phyloP scores from a whole-genome alignment of 176 grass and related monocot species.

The Oryza brachyantha region DNA sequence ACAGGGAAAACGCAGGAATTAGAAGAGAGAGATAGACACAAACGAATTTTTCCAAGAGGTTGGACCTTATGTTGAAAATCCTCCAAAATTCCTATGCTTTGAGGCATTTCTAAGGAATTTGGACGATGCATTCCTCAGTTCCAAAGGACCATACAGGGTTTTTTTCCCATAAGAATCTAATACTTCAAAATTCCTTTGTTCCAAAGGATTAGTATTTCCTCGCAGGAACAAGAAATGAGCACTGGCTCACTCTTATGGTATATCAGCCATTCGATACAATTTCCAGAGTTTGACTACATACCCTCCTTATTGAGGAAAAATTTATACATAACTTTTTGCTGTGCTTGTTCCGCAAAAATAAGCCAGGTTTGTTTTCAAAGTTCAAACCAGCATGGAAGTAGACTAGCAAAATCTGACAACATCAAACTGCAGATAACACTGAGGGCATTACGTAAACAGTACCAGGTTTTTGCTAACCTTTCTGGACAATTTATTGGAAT shows the following conservation, averaged over 20 bases:
- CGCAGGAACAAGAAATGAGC: background rate
- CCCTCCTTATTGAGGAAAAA: background rate
- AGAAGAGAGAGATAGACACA: too few species aligned
- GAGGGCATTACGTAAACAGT: background rate
- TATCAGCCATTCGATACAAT: background rate
- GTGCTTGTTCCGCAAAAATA: background rate
- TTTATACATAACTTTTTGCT: background rate
- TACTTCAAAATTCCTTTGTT: too few species aligned
- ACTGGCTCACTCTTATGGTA: background rate
- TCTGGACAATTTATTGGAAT: background rate
- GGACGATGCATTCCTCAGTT: too few species aligned
- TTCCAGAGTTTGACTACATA: background rate
- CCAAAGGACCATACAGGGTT: too few species aligned
- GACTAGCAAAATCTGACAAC: background rate
- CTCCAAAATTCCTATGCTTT: too few species aligned
- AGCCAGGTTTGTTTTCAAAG: background rate
- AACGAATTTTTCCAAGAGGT: too few species aligned
- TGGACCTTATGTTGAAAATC: too few species aligned
- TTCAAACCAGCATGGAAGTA: background rate
- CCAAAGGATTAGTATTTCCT: background rate
- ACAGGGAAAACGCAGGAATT: too few species aligned
- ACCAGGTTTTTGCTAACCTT: background rate
- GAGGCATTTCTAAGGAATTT: too few species aligned
- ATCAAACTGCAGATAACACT: background rate
- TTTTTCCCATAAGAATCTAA: too few species aligned